Percentiles rank a stretch among this genome's conserved stretches.
phyloP scores from a whole-genome alignment of 2,329 filamentous ascomycete species.

The Pseudodiploospora longispora region DNA sequence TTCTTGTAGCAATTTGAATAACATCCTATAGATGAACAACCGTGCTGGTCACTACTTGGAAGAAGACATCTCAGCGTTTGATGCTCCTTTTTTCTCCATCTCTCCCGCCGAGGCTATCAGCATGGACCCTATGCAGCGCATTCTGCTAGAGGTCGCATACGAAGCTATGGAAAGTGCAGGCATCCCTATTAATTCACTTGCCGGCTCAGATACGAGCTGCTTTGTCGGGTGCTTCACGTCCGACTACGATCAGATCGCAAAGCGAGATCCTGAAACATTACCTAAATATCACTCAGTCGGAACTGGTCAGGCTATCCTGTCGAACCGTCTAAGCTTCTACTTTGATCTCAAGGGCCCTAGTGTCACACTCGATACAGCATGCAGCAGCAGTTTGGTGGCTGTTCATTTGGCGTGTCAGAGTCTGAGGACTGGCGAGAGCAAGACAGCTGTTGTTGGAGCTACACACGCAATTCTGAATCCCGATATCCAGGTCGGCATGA shows the following conservation, averaged over 20 bases:
- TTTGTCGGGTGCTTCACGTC: conserved; percentile 1
- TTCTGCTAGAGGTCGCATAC: conserved; percentile 12
- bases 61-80: conserved; percentile 13
- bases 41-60: conserved; percentile 20
- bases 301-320: conserved; percentile 3
- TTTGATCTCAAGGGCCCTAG: conserved; percentile 6
- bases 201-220: conserved; percentile 1
- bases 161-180: conserved; percentile 20
- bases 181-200: conserved; percentile 9
- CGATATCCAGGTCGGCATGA: background rate
- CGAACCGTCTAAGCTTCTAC: conserved; percentile 5
- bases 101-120: conserved; percentile 13
- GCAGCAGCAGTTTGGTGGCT: conserved; percentile 1
- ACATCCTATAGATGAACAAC: background rate
- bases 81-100: conserved; percentile 15
- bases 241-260: background rate
- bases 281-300: background rate
- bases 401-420: conserved; percentile 3
- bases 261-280: background rate
- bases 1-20: background rate
- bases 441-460: conserved; percentile 14
- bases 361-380: conserved; percentile 5
- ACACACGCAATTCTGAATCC: conserved; percentile 27
- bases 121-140: conserved; percentile 15
- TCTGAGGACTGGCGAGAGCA: conserved; percentile 1